Conservation (phyloP, 2,329 filamentous ascomycete species). For the Metarhizium anisopliae region DNA sequence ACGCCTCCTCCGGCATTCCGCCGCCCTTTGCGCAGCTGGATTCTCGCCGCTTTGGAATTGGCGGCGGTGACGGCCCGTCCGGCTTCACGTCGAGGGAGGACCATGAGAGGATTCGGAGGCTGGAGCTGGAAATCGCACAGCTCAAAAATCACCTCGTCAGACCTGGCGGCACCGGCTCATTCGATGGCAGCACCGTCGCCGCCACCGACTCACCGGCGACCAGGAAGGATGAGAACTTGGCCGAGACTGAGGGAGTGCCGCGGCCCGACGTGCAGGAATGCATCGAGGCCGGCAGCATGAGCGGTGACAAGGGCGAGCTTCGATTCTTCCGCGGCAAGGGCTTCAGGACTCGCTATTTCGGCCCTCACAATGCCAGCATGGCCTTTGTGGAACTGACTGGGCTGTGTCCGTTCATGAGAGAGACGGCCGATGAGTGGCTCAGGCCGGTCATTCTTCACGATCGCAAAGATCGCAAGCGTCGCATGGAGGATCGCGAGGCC, state of each 20-base stretch:
- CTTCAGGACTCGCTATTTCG: constrained; percentile 51
- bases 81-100: constrained; percentile 32
- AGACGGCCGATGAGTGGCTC: constrained; percentile 53
- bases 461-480: constrained; percentile 45
- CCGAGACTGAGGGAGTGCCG: constrained; percentile 22
- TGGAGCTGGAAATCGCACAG: constrained; percentile 51
- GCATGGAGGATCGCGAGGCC: constrained; percentile 42
- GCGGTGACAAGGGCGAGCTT: constrained; percentile 41
- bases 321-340: constrained; percentile 50
- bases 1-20: constrained; percentile 35
- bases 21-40: constrained; percentile 33
- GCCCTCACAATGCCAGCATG: constrained; percentile 51
- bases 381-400: constrained; percentile 50
- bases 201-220: constrained; percentile 34
- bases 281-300: constrained; percentile 29
- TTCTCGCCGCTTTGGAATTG: constrained; percentile 26
- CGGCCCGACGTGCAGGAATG: constrained; percentile 29
- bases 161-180: constrained; percentile 29
- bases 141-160: constrained; percentile 43
- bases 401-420: constrained; percentile 51
- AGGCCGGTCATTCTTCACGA: constrained; percentile 47
- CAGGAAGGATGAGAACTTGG: constrained; percentile 30
- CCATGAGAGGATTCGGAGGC: constrained; percentile 47
- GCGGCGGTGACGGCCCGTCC: constrained; percentile 17
- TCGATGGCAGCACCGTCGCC: constrained; percentile 44